Evolutionary conservation across 371 early-diverging fungal genomes (phyloP).

Genomic region (Amoeboaphelidium protococcarum): DNA sequence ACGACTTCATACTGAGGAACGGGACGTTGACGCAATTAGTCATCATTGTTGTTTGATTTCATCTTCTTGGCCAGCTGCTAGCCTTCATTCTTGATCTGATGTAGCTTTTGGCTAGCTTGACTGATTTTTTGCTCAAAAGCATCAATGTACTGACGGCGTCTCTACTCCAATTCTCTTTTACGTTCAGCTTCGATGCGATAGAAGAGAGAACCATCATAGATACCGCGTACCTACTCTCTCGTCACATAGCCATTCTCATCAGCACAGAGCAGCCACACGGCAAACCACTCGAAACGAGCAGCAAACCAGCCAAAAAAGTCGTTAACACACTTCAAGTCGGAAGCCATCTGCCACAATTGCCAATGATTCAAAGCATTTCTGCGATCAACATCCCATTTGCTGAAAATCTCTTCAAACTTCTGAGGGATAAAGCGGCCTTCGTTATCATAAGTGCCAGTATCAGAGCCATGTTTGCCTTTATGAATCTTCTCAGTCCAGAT

Average conservation of each 20-base stretch:
- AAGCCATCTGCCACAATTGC: constrained; percentile 7
- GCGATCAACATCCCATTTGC: constrained; percentile 12
- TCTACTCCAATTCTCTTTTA: too few relatives aligned
- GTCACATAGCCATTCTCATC: background rate
- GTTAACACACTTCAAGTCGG: constrained; percentile 7
- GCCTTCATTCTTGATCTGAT: too few relatives aligned
- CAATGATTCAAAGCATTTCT: constrained; percentile 6
- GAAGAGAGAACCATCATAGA: background rate
- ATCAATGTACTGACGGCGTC: too few relatives aligned
- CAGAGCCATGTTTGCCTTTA: constrained; percentile 21
- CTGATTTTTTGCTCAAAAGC: too few relatives aligned
- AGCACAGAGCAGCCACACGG: background rate
- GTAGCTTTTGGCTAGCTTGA: too few relatives aligned
- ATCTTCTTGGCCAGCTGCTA: too few relatives aligned
- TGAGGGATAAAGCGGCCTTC: constrained; percentile 12
- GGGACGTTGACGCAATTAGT: too few relatives aligned
- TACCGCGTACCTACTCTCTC: background rate
- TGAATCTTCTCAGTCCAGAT: constrained; percentile 16
- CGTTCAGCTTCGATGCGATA: background rate
- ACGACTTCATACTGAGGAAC: too few relatives aligned
- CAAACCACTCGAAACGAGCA: background rate
- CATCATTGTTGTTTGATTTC: too few relatives aligned
- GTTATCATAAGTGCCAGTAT: constrained; percentile 15
- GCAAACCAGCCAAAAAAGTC: constrained; percentile 16
- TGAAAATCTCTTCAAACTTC: constrained; percentile 21